Percentiles rank a stretch among this genome's conserved stretches.
Conservation (phyloP, 2,329 filamentous ascomycete species). For the Colletotrichum lentis region DNA sequence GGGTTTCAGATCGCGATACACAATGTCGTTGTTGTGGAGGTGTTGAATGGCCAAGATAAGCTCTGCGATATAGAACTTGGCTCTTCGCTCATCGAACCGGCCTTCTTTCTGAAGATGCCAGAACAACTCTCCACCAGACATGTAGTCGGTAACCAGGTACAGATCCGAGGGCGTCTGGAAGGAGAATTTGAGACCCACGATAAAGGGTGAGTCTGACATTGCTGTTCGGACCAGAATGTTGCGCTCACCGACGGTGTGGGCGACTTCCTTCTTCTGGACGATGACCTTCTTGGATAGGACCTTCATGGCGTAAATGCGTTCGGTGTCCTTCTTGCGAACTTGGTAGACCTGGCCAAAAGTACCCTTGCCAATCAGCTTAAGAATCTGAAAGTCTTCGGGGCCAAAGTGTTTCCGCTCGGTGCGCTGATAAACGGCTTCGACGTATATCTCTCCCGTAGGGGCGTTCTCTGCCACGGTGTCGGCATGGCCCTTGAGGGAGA, state of each 20-base stretch:
- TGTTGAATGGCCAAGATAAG: conserved; percentile 95
- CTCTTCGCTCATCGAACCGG: conserved; percentile 90
- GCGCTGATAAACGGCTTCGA: conserved; percentile 86
- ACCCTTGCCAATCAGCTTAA: conserved; percentile 96
- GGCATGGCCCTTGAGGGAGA: conserved; percentile 76
- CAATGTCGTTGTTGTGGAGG: conserved; percentile 95
- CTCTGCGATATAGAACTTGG: conserved; percentile 99
- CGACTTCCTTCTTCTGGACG: conserved; percentile 99
- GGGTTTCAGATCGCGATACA: conserved; percentile 96
- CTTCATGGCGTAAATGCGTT: conserved; percentile 98
- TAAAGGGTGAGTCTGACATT: conserved; percentile 95
- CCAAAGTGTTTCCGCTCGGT: conserved; percentile 91
- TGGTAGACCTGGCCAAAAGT: conserved; percentile 99
- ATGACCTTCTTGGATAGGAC: conserved; percentile 99
- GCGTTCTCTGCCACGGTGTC: conserved; percentile 76
- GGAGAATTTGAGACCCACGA: conserved; percentile 97
- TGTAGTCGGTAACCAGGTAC: conserved; percentile 98
- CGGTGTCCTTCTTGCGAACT: conserved; percentile 95
- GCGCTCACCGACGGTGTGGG: conserved; percentile 93
- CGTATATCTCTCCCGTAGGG: conserved; percentile 85
- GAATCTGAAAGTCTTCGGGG: conserved; percentile 92
- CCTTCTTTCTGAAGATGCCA: conserved; percentile 99
- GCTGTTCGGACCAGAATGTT: conserved; percentile 97
- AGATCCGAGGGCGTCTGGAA: conserved; percentile 97
- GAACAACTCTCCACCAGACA: conserved; percentile 98